Evolutionary conservation across 2,329 filamentous ascomycete genomes (phyloP), one percentile per base, ranked within the genome.

Genomic region (Trichocomaceae sp.): DNA sequence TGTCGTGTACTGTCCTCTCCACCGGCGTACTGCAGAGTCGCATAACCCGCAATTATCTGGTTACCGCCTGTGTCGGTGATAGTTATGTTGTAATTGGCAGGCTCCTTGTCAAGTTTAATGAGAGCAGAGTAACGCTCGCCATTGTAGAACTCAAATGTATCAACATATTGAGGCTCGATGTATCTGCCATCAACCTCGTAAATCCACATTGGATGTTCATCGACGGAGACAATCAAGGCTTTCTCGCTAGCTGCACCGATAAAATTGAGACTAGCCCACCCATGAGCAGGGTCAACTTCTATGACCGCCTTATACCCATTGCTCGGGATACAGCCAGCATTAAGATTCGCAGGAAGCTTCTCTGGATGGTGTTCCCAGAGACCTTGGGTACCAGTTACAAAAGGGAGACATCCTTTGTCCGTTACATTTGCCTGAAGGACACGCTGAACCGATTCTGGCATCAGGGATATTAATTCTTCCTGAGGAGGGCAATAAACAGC

Each of bases 1-100:
- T 23, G 46, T 15, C 50, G 46, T 35, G 52, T 57, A 48, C 49
- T 57, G 19, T 64, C 50, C 8, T 64, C 62, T 17, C 62, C 57
- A 23, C 56, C 52, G 7, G 4, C 47, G 58, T 78, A 78, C 0
- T 72, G 69, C 39, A 86, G 66, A 8, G 75, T 69, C 1, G 78
- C 82, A 17, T 75, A 73, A 1, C 77, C 81, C 13, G 74, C 73
- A 29, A 85, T 72, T 52, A 84, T 73, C 62, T 86, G 83, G 10
- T 78, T 75, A 2, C 73, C 65, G 29, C 70, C 72, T 13, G 70
- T 68, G 15, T 78, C 76, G 23, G 78, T 76, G 41, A 79, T 70
- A 2, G 83, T 80, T 31, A 84, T 77, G 6, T 76, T 76, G 64
- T 81, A 85, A 55, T 78, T 68, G 0, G 77, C 78, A 0, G 72